These are phyloP conservation scores for Obba rivulosa DNA, from an alignment of 768 basidiomycete species.

Conservation along the genomic window DNA sequence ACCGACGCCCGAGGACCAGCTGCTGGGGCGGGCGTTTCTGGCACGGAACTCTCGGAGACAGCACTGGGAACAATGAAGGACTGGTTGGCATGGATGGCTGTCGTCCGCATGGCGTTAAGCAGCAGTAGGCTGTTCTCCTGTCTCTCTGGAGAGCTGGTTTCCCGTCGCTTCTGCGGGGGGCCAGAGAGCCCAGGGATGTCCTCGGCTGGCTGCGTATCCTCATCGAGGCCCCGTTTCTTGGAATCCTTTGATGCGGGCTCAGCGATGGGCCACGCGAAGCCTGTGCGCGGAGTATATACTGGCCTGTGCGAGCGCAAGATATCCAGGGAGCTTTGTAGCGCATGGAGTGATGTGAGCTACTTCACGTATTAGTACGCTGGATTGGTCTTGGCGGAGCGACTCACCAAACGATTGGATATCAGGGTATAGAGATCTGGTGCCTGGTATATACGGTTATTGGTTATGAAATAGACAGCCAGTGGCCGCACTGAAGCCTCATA, in stretches of 20 bases:
- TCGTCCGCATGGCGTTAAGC: conserved; percentile 74
- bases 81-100: conserved; percentile 62
- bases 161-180: conserved; percentile 19
- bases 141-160: conserved; percentile 12
- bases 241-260: conserved; percentile 43
- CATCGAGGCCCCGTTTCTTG: conserved; percentile 33
- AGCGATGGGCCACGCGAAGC: conserved; percentile 80
- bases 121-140: conserved; percentile 67
- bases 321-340: conserved; percentile 73
- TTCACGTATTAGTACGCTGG: neutral
- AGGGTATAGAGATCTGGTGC: conserved; percentile 82
- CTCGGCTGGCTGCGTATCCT: conserved; percentile 8
- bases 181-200: conserved; percentile 10
- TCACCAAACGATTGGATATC: conserved; percentile 77
- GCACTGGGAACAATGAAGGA: conserved; percentile 39
- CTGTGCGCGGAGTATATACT: conserved; percentile 77
- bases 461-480: conserved; percentile 79
- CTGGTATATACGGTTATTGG: conserved; percentile 87
- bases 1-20: conserved; percentile 26
- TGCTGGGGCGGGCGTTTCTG: conserved; percentile 22
- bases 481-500: conserved; percentile 50
- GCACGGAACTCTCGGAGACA: conserved; percentile 21
- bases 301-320: conserved; percentile 69
- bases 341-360: conserved; percentile 64
- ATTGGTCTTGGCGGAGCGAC: conserved; percentile 13